phyloP scores from a whole-genome alignment of 805 yeast species.

The Clavispora fructus region DNA sequence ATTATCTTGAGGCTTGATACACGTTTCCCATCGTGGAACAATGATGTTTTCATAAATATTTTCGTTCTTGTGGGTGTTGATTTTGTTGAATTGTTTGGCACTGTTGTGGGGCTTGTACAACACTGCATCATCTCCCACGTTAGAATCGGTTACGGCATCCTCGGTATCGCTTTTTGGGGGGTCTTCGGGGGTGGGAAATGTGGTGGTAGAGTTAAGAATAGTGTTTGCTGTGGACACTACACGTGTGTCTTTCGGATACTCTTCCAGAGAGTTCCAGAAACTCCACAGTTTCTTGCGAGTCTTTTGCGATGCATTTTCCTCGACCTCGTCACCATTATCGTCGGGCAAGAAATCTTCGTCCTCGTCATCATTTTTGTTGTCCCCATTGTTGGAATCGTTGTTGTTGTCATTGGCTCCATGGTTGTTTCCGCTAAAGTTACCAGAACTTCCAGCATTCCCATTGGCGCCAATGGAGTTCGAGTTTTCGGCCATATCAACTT shows the following conservation, averaged over 20 bases:
- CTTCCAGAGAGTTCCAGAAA: slow-evolving; percentile 27
- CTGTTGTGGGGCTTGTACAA: slow-evolving; percentile 40
- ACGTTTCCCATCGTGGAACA: slow-evolving; percentile 38
- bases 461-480: neutral
- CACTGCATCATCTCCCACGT: slow-evolving; percentile 34
- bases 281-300: slow-evolving; percentile 29
- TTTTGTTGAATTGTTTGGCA: slow-evolving; percentile 34
- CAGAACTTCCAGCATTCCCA: too few species aligned
- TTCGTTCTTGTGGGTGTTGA: slow-evolving; percentile 42
- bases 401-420: neutral
- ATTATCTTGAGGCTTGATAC: slow-evolving; percentile 26
- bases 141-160: slow-evolving; percentile 5
- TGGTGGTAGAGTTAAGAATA: slow-evolving; percentile 28
- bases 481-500: slow-evolving; percentile 2
- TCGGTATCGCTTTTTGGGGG: slow-evolving; percentile 6
- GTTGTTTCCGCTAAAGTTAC: neutral
- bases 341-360: slow-evolving; percentile 19
- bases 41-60: slow-evolving; percentile 35
- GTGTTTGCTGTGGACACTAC: slow-evolving; percentile 19
- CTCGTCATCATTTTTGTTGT: slow-evolving; percentile 10
- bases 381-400: neutral
- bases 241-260: neutral
- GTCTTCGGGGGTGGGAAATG: slow-evolving; percentile 19
- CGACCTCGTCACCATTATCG: slow-evolving; percentile 28
- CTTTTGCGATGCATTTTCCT: slow-evolving; percentile 20